These are phyloP conservation scores for Polyporus arcularius DNA, from an alignment of 768 basidiomycete species.

Conservation along the genomic window DNA sequence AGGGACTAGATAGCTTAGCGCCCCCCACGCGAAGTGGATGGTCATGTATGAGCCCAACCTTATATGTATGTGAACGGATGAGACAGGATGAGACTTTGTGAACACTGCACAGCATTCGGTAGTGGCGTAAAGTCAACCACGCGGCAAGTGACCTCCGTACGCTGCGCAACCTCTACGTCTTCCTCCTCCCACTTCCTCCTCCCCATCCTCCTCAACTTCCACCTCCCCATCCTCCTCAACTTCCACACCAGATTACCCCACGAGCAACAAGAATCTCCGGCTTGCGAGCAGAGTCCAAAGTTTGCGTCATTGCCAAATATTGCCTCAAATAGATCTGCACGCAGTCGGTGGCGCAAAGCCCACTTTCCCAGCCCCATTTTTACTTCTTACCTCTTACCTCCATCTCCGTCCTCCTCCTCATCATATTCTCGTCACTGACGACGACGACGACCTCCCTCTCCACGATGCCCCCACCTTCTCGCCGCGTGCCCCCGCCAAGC, in stretches of 20 bases:
- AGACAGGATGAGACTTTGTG: too few relatives aligned
- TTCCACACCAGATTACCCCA: too few relatives aligned
- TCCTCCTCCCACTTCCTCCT: too few relatives aligned
- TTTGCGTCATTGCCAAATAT: neutral
- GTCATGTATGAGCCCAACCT: too few relatives aligned
- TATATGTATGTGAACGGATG: too few relatives aligned
- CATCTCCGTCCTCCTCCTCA: too few relatives aligned
- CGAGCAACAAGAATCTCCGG: too few relatives aligned
- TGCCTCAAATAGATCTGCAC: neutral
- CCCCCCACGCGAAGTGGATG: too few relatives aligned
- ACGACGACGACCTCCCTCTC: neutral
- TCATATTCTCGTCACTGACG: neutral
- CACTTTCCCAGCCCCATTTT: neutral
- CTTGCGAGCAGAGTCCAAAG: neutral
- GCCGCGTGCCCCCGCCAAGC: constrained; percentile 43
- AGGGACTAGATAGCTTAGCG: too few relatives aligned
- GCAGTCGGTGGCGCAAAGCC: constrained; percentile 15
- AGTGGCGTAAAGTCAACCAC: neutral
- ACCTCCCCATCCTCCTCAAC: too few relatives aligned
- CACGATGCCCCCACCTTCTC: constrained; percentile 38
- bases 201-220: too few relatives aligned
- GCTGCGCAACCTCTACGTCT: too few relatives aligned
- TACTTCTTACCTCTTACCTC: neutral
- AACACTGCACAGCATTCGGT: neutral
- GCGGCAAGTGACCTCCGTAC: neutral